These are phyloP conservation scores for Primulina tabacum DNA, from an alignment of 257 asterid species.

Conservation along the genomic window DNA sequence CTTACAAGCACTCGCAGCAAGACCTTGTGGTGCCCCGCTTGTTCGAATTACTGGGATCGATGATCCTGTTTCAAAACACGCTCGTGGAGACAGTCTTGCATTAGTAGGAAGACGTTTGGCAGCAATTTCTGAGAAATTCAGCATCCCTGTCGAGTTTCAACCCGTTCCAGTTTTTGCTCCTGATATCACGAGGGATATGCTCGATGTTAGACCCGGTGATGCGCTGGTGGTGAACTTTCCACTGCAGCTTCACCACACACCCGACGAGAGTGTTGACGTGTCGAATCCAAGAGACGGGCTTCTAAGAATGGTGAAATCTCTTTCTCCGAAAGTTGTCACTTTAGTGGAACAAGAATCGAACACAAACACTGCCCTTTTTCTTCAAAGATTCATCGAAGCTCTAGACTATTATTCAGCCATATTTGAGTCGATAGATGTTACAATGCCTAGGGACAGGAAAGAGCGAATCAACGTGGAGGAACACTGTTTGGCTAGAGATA, in stretches of 20 bases:
- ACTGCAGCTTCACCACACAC: conserved; percentile 84
- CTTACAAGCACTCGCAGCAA: conserved; percentile 83
- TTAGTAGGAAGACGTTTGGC: conserved; percentile 52
- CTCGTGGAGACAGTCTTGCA: conserved; percentile 72
- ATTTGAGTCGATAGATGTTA: conserved; percentile 81
- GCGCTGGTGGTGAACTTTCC: conserved; percentile 84
- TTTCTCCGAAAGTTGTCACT: conserved; percentile 70
- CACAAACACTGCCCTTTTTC: conserved; percentile 80
- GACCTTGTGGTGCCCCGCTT: conserved; percentile 82
- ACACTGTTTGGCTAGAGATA: conserved; percentile 84
- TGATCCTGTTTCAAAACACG: conserved; percentile 74
- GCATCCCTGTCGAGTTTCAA: conserved; percentile 71
- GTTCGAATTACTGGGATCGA: conserved; percentile 95
- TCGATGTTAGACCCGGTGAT: conserved; percentile 70
- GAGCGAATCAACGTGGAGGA: conserved; percentile 88
- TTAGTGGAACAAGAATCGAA: conserved; percentile 91
- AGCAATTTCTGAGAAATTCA: conserved; percentile 61
- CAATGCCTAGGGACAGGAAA: conserved; percentile 65
- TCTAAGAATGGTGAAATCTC: conserved; percentile 69
- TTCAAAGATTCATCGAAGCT: conserved; percentile 63
- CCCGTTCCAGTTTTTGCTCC: conserved; percentile 76
- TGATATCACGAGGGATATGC: conserved; percentile 61
- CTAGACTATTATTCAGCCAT: conserved; percentile 76
- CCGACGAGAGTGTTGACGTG: conserved; percentile 87
- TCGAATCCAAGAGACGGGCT: conserved; percentile 83